phyloP scores from a whole-genome alignment of 2,329 filamentous ascomycete genomes.

The Paecilomyces dactylethromorphus region DNA sequence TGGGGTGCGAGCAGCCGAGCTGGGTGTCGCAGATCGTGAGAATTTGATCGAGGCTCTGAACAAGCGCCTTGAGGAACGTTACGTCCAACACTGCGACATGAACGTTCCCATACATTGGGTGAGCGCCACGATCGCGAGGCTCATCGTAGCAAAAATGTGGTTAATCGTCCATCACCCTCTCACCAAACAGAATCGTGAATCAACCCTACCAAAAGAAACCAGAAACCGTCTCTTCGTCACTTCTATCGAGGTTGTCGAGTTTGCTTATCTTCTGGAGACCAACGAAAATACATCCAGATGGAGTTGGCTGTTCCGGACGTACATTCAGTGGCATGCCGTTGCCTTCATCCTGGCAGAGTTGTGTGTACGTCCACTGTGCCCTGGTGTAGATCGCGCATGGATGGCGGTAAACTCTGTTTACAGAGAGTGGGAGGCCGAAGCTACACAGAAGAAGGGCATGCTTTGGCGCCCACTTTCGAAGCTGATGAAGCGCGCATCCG shows the following conservation, averaged over 20 bases:
- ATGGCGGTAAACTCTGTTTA: constrained; percentile 46
- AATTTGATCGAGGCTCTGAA: constrained; percentile 48
- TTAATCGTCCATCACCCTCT: constrained; percentile 70
- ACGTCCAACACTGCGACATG: constrained; percentile 48
- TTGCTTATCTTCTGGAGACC: constrained; percentile 58
- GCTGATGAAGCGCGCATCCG: constrained; percentile 53
- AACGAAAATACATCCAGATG: constrained; percentile 57
- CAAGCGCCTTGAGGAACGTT: constrained; percentile 49
- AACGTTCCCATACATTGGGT: constrained; percentile 58
- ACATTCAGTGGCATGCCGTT: constrained; percentile 60
- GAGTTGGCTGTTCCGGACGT: constrained; percentile 60
- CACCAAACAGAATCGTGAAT: constrained; percentile 51
- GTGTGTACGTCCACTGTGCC: constrained; percentile 50
- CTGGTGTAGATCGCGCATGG: constrained; percentile 56
- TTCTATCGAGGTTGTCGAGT: constrained; percentile 68
- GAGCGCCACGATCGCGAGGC: constrained; percentile 58
- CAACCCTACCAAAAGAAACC: constrained; percentile 53
- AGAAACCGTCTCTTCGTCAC: constrained; percentile 65
- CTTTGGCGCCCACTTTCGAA: constrained; percentile 59
- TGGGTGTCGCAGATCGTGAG: constrained; percentile 30
- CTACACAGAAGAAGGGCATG: constrained; percentile 45
- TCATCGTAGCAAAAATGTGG: constrained; percentile 73
- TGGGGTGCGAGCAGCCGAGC: constrained; percentile 8
- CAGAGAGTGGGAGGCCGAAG: constrained; percentile 25
- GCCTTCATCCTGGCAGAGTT: constrained; percentile 57